Evolutionary conservation across 148 eudicot species (phyloP).

Genomic region (Amaranthus palmeri): DNA sequence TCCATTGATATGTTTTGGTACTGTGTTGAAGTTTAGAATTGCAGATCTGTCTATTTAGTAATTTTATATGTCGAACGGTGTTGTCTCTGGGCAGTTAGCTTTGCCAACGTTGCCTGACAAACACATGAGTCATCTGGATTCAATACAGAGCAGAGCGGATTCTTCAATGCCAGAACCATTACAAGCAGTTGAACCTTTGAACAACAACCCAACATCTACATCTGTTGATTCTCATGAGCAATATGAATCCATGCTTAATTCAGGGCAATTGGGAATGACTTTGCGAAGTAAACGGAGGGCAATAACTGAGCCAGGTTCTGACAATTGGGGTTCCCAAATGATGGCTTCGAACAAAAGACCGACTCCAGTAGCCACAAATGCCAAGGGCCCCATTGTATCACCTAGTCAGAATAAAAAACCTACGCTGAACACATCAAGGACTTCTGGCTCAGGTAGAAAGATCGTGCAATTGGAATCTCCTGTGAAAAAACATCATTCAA

Average conservation of each 20-base stretch:
- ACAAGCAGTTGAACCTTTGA: conserved; percentile 32
- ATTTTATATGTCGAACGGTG: conserved; percentile 43
- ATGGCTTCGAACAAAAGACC: conserved; percentile 35
- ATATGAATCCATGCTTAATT: conserved; percentile 19
- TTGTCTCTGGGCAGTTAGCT: conserved; percentile 41
- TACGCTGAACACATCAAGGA: conserved; percentile 23
- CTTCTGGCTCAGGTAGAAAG: conserved; percentile 39
- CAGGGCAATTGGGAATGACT: conserved; percentile 28
- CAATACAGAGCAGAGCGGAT: conserved; percentile 34
- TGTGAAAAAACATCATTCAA: conserved; percentile 41
- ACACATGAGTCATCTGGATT: conserved; percentile 41
- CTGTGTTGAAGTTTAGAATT: conserved; percentile 12
- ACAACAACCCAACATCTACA: conserved; percentile 23
- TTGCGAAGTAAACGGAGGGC: conserved; percentile 60
- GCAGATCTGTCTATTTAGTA: conserved; percentile 5
- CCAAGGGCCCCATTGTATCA: conserved; percentile 20
- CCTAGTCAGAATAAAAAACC: conserved; percentile 24
- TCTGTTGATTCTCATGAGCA: conserved; percentile 24
- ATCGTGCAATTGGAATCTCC: conserved; percentile 45
- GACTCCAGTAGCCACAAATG: conserved; percentile 24
- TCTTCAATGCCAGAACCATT: conserved; percentile 32
- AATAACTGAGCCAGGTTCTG: conserved; percentile 28
- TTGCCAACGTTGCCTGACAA: conserved; percentile 28
- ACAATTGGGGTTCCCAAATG: conserved; percentile 27
- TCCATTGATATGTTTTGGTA: background rate